These are phyloP conservation scores for Sugiyamaella americana DNA, from an alignment of 805 yeast species.

Conservation along the genomic window DNA sequence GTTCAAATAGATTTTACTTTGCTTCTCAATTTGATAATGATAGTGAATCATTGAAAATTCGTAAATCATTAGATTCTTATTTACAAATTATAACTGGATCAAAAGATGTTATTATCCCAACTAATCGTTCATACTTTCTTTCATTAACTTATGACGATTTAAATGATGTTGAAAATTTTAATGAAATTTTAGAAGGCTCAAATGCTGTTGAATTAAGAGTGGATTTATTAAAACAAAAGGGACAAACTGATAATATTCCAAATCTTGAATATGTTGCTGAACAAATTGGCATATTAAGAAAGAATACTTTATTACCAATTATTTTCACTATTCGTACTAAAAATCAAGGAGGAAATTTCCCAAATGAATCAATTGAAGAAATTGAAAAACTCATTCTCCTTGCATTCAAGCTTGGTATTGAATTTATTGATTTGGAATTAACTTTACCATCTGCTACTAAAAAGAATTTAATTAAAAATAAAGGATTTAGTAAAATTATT, in stretches of 20 bases:
- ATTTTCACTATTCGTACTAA: conserved; percentile 73
- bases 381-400: conserved; percentile 48
- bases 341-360: conserved; percentile 78
- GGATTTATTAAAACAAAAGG: conserved; percentile 52
- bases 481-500: conserved; percentile 62
- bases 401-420: conserved; percentile 74
- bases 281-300: conserved; percentile 67
- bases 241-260: conserved; percentile 26
- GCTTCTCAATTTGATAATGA: conserved; percentile 62
- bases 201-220: conserved; percentile 81
- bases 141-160: conserved; percentile 67
- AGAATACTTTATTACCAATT: conserved; percentile 61
- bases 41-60: conserved; percentile 50
- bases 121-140: conserved; percentile 53
- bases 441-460: conserved; percentile 54
- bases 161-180: conserved; percentile 41
- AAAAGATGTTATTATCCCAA: conserved; percentile 36
- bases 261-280: conserved; percentile 51
- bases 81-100: conserved; percentile 59
- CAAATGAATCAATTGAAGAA: conserved; percentile 45
- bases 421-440: conserved; percentile 74
- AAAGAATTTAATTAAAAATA: conserved; percentile 45
- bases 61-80: conserved; percentile 52
- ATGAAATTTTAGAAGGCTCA: conserved; percentile 57
- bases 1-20: conserved; percentile 71